Base-by-base conservation (phyloP, 1,139 yeast species). In the Magnusiomyces paraingens region DNA sequence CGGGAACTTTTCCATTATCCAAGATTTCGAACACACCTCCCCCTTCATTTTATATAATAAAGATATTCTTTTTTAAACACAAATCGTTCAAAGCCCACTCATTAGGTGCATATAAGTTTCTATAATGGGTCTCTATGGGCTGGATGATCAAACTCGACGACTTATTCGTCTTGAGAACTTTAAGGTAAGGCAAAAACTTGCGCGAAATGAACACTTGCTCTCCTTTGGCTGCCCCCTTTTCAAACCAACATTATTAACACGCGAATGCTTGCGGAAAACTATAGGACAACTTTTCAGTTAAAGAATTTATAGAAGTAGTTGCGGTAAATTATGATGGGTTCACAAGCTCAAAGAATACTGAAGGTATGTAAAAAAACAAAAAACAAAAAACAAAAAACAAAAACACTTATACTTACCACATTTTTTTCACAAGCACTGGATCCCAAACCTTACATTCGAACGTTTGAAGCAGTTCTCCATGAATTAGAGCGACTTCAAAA, bases 361-460 rank as follows among this genome's bases (percentile, higher is more conserved):
- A 79, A 59, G 83, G 80, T 49, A 77, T 78, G 61, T 79, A 53
- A 14, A 12, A 39, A 47, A 11, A 36, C n/a, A n/a, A n/a, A n/a
- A n/a, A n/a, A n/a, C n/a, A n/a, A n/a, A n/a, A n/a, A n/a, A n/a
- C n/a, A n/a, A n/a, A n/a, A n/a, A n/a, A n/a, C n/a, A 11, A 12
- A 11, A 12, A 11, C 11, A 17, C n/a, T 40, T 49, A 4, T 18
- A 39, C 20, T 45, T 32, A 35, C n/a, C 48, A 22, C 45, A 21
- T 38, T 41, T 39, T 36, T 54, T 59, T 40, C 59, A 53, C 51
- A 53, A 61, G 67, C 69, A 2, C 64, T 73, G 53, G 97, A 93
- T 66, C 97, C 99, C 1, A 90, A 88, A 62, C 99, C 99, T 1
- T 91, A 88, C 66, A 93, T 93, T 53, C 79, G 96, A 63, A 88